Percentiles rank a stretch among this genome's conserved stretches.
Conservation (phyloP, 163 green algal species). For the Chlorella variabilis region DNA sequence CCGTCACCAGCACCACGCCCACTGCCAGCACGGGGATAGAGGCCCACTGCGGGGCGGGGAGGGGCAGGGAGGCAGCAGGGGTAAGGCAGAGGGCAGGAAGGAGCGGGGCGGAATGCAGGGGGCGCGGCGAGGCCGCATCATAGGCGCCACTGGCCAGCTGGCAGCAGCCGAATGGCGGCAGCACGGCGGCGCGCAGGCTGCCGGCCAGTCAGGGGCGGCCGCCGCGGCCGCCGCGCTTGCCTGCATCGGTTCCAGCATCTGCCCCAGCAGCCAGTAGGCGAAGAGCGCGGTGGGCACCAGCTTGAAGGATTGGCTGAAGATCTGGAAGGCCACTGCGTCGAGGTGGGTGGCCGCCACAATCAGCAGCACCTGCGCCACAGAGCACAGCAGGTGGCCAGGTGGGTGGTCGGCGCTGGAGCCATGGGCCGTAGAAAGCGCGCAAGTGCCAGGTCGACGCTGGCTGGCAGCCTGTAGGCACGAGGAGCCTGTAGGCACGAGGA, state of each 20-base stretch:
- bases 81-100: neutral
- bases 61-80: neutral
- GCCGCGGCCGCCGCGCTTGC: neutral
- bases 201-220: no score
- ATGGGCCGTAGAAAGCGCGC: no score
- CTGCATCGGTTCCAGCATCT: constrained; percentile 62
- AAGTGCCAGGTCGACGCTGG: no score
- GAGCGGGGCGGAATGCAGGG: neutral
- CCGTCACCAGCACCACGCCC: constrained; percentile 66
- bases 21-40: constrained; percentile 65
- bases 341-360: constrained; percentile 66
- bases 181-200: no score
- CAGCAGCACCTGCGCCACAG: constrained; percentile 67
- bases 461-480: no score
- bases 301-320: constrained; percentile 74
- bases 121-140: neutral
- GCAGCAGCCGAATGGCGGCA: no score
- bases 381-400: no score
- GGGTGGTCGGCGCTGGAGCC: no score
- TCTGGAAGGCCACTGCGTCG: constrained; percentile 74
- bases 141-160: no score
- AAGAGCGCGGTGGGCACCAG: constrained; percentile 73
- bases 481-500: no score
- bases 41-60: constrained; percentile 56
- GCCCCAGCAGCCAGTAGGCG: constrained; percentile 66